phyloP scores from a whole-genome alignment of 345 rosid genomes.

The Tarenaya hassleriana region DNA sequence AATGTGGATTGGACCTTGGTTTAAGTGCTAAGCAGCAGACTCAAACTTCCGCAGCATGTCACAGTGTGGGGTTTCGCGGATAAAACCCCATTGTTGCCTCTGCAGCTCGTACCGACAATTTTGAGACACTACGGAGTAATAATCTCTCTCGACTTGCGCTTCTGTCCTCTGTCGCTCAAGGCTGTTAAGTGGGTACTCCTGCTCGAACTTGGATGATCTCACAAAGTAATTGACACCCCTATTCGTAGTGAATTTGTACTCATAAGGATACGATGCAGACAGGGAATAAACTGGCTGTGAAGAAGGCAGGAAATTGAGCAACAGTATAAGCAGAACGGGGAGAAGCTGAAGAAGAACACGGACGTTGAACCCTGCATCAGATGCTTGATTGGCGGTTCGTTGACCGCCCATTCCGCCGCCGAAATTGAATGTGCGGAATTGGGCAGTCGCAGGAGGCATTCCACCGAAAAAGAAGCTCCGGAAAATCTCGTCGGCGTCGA shows the following conservation, averaged over 20 bases:
- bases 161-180: conserved; percentile 45
- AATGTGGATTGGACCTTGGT: too few species aligned
- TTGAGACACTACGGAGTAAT: conserved; percentile 55
- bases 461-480: conserved; percentile 88
- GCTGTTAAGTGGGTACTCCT: conserved; percentile 54
- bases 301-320: conserved; percentile 71
- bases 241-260: conserved; percentile 58
- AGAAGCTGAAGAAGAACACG: conserved; percentile 67
- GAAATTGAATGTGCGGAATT: conserved; percentile 61
- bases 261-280: conserved; percentile 68
- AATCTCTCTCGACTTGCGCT: conserved; percentile 65
- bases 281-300: conserved; percentile 63
- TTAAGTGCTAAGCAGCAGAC: conserved; percentile 35
- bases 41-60: conserved; percentile 57
- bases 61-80: conserved; percentile 80
- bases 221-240: conserved; percentile 80
- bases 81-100: conserved; percentile 83
- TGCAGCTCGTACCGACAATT: conserved; percentile 80
- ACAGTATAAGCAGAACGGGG: conserved; percentile 64
- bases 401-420: conserved; percentile 64
- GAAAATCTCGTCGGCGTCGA: conserved; percentile 90
- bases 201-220: conserved; percentile 66
- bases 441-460: conserved; percentile 65
- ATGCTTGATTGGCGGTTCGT: conserved; percentile 42
- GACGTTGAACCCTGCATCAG: conserved; percentile 46